Base-by-base conservation (phyloP, 495 filamentous ascomycete genomes). In the Darksidea phi region DNA sequence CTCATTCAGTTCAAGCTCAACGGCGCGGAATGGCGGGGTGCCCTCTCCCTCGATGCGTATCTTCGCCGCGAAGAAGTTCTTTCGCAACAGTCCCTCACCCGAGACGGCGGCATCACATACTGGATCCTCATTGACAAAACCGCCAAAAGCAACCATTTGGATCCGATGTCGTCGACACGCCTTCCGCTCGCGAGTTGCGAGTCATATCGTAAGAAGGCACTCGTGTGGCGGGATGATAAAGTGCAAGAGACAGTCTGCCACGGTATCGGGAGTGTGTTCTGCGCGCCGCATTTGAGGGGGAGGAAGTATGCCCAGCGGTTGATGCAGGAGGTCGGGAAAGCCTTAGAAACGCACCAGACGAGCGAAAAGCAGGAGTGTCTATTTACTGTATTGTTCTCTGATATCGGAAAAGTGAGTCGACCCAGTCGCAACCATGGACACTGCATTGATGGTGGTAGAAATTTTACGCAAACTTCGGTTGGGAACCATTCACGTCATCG, bases 251-350 rank as follows among this genome's bases (percentile, higher is more conserved):
- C 83, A 1, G 73, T 86, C n/a, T 82, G 83, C 17, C 86, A 96
- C 73, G 89, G 89, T 8, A 82, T 98, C 41, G 91, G 87, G 13
- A 91, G 88, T 61, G 94, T 98, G 1, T 97, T 91, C 73, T 90
- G 86, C 38, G 83, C 89, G 15, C 80, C 83, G 1, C 77, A 84
- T 65, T 87, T 82, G 66, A 73, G 94, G 59, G 86, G 88, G 8
- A 82, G 80, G 48, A 89, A 91, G 18, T 97, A 96, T 72, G 91
- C 89, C 0, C 80, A 80, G 53, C 77, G 90, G 42, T 85, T 90
- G 85, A 75, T 89, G 63, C 74, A 77, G 46, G 82, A 84, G 64
- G 52, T 84, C n/a, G 83, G 75, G 53, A 75, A 63, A 63, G 79
- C 73, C 64, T 72, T 86, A 46, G 74, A 81, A 67, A 79, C 67